Conservation (phyloP, 306 rosid species). For the Senna tora region DNA sequence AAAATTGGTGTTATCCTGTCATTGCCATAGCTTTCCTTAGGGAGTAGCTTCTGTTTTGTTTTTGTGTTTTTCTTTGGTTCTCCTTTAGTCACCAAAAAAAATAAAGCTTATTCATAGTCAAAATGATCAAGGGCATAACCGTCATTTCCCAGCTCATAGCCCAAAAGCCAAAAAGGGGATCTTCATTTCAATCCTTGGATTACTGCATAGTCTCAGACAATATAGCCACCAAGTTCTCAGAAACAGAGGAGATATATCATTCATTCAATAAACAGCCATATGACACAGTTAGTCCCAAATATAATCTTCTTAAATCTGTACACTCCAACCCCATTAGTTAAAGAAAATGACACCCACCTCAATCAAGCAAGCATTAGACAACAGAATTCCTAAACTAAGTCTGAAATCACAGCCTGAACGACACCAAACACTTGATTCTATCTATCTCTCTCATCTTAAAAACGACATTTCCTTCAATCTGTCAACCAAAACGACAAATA, state of each 20-base stretch:
- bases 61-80: no score
- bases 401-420: background rate
- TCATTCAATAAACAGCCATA: background rate
- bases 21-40: no score
- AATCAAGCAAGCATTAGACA: background rate
- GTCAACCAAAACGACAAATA: background rate
- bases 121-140: conserved; percentile 25
- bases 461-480: background rate
- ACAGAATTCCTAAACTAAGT: background rate
- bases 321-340: background rate
- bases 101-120: conserved; percentile 19
- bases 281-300: conserved; percentile 8
- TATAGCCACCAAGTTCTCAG: conserved; percentile 5
- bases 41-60: no score
- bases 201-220: conserved; percentile 16
- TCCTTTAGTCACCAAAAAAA: no score
- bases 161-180: conserved; percentile 27
- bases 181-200: conserved; percentile 27
- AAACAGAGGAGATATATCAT: conserved; percentile 8
- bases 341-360: background rate
- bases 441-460: background rate
- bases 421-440: background rate
- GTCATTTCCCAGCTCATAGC: conserved; percentile 26
- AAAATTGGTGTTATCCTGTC: no score
- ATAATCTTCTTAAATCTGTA: background rate